Base-by-base conservation (phyloP, 176 grass and related monocot genomes). In the Aegilops umbellulata region DNA sequence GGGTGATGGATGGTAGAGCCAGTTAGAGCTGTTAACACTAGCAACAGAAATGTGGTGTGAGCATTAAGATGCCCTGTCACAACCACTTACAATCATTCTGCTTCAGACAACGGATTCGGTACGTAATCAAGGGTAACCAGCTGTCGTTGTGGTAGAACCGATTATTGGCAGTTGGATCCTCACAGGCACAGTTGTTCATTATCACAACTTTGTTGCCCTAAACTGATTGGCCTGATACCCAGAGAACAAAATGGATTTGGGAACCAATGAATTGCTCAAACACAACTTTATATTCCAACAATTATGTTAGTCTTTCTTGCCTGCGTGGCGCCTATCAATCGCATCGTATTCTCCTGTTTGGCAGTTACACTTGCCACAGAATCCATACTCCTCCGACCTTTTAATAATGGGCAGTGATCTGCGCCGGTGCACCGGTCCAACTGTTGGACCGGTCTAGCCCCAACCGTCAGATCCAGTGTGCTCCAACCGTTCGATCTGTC, bases 31-130 rank as follows among this genome's bases (percentile, higher is more conserved):
- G 20, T 23, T 46, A 31, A 1, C 8, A n/a, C 22, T 46, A 15
- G 2, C 8, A 68, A 69, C 53, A 68, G 20, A 60, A 67, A 47
- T 16, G 7, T 10, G 61, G 22, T 51, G 36, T 49, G 15, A 16
- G 9, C 65, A 65, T 47, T 79, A 78, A 24, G 66, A 82, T 83
- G 44, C 44, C 55, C 20, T 79, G 27, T 78, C 79, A 57, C 73
- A 83, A 5, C 14, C 22, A 85, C 61, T 68, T 9, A 22, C 16
- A 53, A 53, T 19, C 49, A 53, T 31, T 15, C 13, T 1, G 35
- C 74, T 78, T 57, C 44, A 68, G 62, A 39, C 73, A 85, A 68
- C 15, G 30, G 65, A 3, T 58, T 41, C 55, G 67, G 26, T 24
- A 58, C 26, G n/a, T 46, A 22, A 22, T 58, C 36, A 60, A 34